Percentiles rank a stretch among this genome's conserved stretches.
These are phyloP conservation scores for Alternaria sp. DNA, from an alignment of 2,329 filamentous ascomycete genomes.

Conservation along the genomic window DNA sequence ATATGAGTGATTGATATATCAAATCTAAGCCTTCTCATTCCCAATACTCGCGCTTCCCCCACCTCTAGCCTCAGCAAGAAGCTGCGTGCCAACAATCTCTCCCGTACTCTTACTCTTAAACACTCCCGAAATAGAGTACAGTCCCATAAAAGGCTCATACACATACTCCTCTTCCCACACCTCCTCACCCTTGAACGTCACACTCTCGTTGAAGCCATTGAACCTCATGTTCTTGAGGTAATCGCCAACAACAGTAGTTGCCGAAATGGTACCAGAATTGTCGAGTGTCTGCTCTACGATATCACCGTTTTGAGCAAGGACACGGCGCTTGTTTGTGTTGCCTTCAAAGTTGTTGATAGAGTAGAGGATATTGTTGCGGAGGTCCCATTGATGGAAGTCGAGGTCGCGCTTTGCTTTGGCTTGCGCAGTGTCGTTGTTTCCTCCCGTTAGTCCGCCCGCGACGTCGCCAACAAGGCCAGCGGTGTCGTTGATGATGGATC, in stretches of 20 bases:
- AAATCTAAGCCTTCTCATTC: slow-evolving; percentile 24
- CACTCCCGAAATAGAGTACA: slow-evolving; percentile 55
- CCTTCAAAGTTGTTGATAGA: slow-evolving; percentile 68
- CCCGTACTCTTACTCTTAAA: slow-evolving; percentile 61
- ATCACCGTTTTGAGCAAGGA: slow-evolving; percentile 64
- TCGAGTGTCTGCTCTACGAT: slow-evolving; percentile 64
- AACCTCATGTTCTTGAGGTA: slow-evolving; percentile 64
- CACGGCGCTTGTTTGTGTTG: slow-evolving; percentile 62
- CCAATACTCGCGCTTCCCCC: slow-evolving; percentile 63
- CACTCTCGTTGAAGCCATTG: slow-evolving; percentile 59
- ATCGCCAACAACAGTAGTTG: slow-evolving; percentile 57
- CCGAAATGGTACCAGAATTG: slow-evolving; percentile 61
- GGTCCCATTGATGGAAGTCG: slow-evolving; percentile 55
- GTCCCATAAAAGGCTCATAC: slow-evolving; percentile 62
- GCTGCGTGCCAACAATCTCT: slow-evolving; percentile 60
- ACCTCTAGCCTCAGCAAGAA: slow-evolving; percentile 62
- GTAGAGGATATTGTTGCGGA: slow-evolving; percentile 67
- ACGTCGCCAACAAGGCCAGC: slow-evolving; percentile 40
- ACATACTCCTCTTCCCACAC: slow-evolving; percentile 63
- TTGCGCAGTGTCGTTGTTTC: slow-evolving; percentile 21
- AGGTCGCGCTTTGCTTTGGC: slow-evolving; percentile 39
- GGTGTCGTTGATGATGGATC: slow-evolving; percentile 57
- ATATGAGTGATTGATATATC: background rate
- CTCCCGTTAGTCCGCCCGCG: slow-evolving; percentile 26
- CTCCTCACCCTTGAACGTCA: slow-evolving; percentile 54